phyloP scores from a whole-genome alignment of 306 rosid species.

The Vicia faba region DNA sequence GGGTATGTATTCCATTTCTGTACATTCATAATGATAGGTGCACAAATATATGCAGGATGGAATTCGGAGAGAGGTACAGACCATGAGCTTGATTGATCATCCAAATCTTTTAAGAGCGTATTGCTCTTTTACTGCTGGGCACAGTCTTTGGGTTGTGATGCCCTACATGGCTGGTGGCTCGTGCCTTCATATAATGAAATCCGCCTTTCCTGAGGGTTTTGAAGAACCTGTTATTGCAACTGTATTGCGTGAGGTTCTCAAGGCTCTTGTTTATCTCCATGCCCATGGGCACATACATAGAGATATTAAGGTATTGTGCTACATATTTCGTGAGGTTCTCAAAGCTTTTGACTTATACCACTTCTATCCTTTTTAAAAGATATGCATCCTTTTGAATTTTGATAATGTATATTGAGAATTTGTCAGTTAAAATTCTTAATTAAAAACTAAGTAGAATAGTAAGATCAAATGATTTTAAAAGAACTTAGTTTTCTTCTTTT shows the following conservation, averaged over 20 bases:
- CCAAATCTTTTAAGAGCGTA: slow-evolving; percentile 79
- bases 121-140: slow-evolving; percentile 92
- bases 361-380: slow-evolving; percentile 12
- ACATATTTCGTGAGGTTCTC: neutral
- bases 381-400: slow-evolving; percentile 27
- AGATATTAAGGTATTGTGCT: slow-evolving; percentile 81
- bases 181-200: slow-evolving; percentile 95
- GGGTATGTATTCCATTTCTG: neutral
- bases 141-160: slow-evolving; percentile 98
- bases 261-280: slow-evolving; percentile 94
- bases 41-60: slow-evolving; percentile 76
- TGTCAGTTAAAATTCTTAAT: slow-evolving; percentile 25
- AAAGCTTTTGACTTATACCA: slow-evolving; percentile 10
- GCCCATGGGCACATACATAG: slow-evolving; percentile 94
- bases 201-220: slow-evolving; percentile 77
- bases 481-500: slow-evolving; percentile 33
- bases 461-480: slow-evolving; percentile 13
- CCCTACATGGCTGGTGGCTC: slow-evolving; percentile 99
- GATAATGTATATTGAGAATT: slow-evolving; percentile 13
- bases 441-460: slow-evolving; percentile 18
- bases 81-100: slow-evolving; percentile 85
- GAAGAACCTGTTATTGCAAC: slow-evolving; percentile 94
- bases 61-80: slow-evolving; percentile 86
- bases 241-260: slow-evolving; percentile 86
- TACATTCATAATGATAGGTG: slow-evolving; percentile 22